Base-by-base conservation (phyloP, 2,329 filamentous ascomycete species). In the Ciborinia camelliae region DNA sequence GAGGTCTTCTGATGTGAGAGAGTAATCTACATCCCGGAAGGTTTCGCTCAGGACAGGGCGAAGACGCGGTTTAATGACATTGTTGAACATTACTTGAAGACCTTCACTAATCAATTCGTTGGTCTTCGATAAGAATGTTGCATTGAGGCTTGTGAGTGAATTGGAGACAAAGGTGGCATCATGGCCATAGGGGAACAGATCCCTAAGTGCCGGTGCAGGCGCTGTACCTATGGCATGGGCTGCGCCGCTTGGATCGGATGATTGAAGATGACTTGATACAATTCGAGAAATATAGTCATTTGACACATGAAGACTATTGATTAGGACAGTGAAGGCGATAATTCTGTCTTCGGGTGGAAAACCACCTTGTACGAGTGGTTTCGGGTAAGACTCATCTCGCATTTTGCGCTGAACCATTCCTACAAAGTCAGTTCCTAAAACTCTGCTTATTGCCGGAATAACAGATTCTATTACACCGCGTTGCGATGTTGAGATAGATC, bases 351-450 rank as follows among this genome's bases (percentile, higher is more conserved):
- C 95, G 0, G 93, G 91, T 0, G 94, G 94, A 52, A 93, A 83
- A 0, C 87, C 90, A 47, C 92, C 92, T 75, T 92, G 88, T 0
- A 93, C 85, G 0, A 86, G 80, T 2, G 91, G 82, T 73, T 90
- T 91, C 0, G 94, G 95, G 74, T 97, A 98, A 67, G 89, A 90
- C 76, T 99, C 95, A 75, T 98, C 92, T 52, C 92, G 87, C 95
- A 99, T 98, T 78, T 96, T 97, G 65, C 94, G 89, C 76, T 98
- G 94, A 47, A 97, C 88, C 92, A 99, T 97, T 72, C 92, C 91
- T 69, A 98, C 88, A 75, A 98, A 99, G 76, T 99, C 95, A 4
- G 88, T 87, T 37, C 90, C 87, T 4, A 99, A 84, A 0, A 99
- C 88, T 41, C 92, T 86, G 23, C 89, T 86, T 6, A 98, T 81